These are phyloP conservation scores for Colletotrichum navitas DNA, from an alignment of 2,329 filamentous ascomycete genomes.

Conservation along the genomic window DNA sequence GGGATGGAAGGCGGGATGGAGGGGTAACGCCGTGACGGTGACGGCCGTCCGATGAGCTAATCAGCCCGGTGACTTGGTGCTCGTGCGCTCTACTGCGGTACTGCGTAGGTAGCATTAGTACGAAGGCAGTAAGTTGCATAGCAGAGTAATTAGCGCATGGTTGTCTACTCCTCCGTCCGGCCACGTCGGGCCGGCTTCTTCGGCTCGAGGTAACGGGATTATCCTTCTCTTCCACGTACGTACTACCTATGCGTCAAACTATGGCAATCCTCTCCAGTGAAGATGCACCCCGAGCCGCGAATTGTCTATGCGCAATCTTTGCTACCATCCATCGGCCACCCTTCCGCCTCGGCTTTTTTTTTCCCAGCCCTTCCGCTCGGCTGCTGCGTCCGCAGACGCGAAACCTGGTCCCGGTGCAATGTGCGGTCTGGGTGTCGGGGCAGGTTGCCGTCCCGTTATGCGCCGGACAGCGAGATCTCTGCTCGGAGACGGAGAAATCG, in stretches of 20 bases:
- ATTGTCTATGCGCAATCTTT: background rate
- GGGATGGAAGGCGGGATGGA: conserved; percentile 10
- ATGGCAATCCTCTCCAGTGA: background rate
- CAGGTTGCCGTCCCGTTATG: background rate
- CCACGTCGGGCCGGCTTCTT: conserved; percentile 37
- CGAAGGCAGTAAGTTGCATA: too few relatives aligned
- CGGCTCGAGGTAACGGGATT: conserved; percentile 18
- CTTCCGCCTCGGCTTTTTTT: background rate
- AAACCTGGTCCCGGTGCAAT: background rate
- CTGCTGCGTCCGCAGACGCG: background rate
- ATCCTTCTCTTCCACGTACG: background rate
- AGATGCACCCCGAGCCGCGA: background rate
- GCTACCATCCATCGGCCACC: background rate
- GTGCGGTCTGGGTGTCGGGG: background rate
- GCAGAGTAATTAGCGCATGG: too few relatives aligned
- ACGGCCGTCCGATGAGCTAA: conserved; percentile 6
- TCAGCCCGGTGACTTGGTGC: conserved; percentile 1
- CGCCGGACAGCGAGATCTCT: background rate
- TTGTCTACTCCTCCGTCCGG: conserved; percentile 12
- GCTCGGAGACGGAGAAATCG: background rate
- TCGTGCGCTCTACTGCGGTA: background rate
- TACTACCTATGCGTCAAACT: too few relatives aligned
- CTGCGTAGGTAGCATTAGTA: too few relatives aligned
- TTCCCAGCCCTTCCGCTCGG: background rate
- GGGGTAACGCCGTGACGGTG: background rate